phyloP scores from a whole-genome alignment of 352 stramenopile species.

The Phytophthora agathidicida region DNA sequence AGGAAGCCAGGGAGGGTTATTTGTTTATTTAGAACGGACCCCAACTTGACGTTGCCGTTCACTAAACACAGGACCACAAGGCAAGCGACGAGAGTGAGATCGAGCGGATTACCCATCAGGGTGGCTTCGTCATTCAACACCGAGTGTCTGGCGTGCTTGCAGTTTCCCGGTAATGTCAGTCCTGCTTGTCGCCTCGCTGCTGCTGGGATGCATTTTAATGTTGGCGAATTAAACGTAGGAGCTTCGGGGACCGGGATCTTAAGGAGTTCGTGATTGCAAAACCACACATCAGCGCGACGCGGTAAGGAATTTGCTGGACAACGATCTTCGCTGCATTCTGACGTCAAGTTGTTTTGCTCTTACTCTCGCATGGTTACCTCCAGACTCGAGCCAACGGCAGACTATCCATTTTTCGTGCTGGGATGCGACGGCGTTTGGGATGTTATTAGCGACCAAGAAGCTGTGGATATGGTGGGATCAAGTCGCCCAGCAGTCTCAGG shows the following conservation, averaged over 20 bases:
- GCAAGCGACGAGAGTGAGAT: conserved; percentile 60
- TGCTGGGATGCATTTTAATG: conserved; percentile 1
- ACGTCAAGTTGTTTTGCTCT: neutral
- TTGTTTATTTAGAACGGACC: neutral
- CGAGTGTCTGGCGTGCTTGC: conserved; percentile 76
- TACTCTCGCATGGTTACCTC: neutral
- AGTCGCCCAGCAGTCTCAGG: conserved; percentile 40
- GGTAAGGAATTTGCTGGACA: conserved; percentile 26
- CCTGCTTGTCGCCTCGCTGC: neutral
- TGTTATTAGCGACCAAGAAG: conserved; percentile 76
- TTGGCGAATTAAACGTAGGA: conserved; percentile 39
- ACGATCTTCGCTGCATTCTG: neutral
- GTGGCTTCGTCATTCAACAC: conserved; percentile 77
- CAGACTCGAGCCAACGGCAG: conserved; percentile 48
- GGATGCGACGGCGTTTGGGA: conserved; percentile 87
- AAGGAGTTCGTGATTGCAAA: conserved; percentile 73
- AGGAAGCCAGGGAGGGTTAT: neutral
- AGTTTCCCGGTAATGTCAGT: conserved; percentile 64
- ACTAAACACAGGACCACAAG: conserved; percentile 64
- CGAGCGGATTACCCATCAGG: conserved; percentile 56
- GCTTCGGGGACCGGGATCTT: conserved; percentile 77
- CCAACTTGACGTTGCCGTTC: neutral
- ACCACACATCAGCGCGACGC: conserved; percentile 50
- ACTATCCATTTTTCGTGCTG: conserved; percentile 76
- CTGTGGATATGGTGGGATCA: conserved; percentile 59